Conservation (phyloP, 257 asterid genomes). For the Ilex aquifolium region DNA sequence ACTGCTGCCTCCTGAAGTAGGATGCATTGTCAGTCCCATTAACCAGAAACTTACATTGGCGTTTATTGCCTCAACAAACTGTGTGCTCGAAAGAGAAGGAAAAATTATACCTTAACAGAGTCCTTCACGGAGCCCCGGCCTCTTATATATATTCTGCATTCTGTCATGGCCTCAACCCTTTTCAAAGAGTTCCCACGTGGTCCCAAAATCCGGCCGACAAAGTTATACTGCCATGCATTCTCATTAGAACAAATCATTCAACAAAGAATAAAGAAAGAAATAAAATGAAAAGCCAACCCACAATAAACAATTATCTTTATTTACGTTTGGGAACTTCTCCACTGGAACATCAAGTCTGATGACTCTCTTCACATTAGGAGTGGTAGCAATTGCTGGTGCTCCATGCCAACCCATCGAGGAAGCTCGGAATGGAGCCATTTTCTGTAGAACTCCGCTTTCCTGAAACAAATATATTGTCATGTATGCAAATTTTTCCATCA, state of each 20-base stretch:
- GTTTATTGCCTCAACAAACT: too few relatives aligned
- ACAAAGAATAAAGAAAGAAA: constrained; percentile 3
- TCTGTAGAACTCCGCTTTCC: constrained; percentile 60
- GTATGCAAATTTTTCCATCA: background rate
- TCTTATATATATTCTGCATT: constrained; percentile 70
- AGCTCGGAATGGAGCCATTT: constrained; percentile 49
- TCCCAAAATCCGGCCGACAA: constrained; percentile 79
- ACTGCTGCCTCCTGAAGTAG: too few relatives aligned
- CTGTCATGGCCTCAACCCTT: constrained; percentile 73
- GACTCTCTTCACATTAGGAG: constrained; percentile 61
- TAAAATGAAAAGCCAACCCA: constrained; percentile 1
- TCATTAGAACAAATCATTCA: constrained; percentile 17
- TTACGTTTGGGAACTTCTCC: constrained; percentile 70
- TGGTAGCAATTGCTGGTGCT: constrained; percentile 43
- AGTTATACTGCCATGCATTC: constrained; percentile 55
- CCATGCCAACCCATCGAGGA: constrained; percentile 52
- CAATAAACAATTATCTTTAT: constrained; percentile 12
- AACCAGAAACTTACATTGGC: too few relatives aligned
- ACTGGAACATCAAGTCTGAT: constrained; percentile 73
- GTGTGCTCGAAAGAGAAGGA: background rate
- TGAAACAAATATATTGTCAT: constrained; percentile 20
- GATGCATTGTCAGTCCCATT: too few relatives aligned
- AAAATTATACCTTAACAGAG: constrained; percentile 45
- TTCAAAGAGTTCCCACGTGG: constrained; percentile 84
- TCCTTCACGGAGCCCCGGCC: constrained; percentile 84